These are phyloP conservation scores for Solanum habrochaites DNA, from an alignment of 257 asterid genomes.

Conservation along the genomic window DNA sequence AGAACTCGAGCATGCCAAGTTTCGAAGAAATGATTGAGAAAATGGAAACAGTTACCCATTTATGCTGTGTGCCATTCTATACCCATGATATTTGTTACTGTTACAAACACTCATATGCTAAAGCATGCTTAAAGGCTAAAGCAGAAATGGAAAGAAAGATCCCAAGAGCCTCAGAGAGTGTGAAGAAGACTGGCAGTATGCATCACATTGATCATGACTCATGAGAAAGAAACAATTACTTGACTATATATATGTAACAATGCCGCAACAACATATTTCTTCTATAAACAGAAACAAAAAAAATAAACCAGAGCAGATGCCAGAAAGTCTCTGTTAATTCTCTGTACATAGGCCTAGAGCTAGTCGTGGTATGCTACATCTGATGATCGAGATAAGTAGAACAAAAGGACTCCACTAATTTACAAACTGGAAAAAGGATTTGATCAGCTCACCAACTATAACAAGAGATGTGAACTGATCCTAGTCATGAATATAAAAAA, in stretches of 20 bases:
- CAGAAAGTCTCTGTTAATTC: neutral
- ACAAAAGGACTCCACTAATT: neutral
- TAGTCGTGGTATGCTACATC: neutral
- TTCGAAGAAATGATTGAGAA: neutral
- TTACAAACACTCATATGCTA: neutral
- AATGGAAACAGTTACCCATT: neutral
- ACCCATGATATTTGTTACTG: neutral
- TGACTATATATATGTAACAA: neutral
- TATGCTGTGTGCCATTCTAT: neutral
- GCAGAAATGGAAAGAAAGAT: neutral
- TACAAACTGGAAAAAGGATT: neutral
- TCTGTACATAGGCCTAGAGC: neutral
- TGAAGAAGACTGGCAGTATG: neutral
- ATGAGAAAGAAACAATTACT: neutral
- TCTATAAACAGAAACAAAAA: neutral
- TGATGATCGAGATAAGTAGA: neutral
- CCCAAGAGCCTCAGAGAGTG: neutral
- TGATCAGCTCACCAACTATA: neutral
- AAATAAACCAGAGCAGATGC: neutral
- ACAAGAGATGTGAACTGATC: neutral
- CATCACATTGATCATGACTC: neutral
- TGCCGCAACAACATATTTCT: neutral
- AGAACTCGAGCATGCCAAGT: neutral
- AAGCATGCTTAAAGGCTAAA: too few relatives aligned
- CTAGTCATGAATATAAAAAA: neutral